Base-by-base conservation (phyloP, 2,329 filamentous ascomycete genomes). In the Fusarium sp. region DNA sequence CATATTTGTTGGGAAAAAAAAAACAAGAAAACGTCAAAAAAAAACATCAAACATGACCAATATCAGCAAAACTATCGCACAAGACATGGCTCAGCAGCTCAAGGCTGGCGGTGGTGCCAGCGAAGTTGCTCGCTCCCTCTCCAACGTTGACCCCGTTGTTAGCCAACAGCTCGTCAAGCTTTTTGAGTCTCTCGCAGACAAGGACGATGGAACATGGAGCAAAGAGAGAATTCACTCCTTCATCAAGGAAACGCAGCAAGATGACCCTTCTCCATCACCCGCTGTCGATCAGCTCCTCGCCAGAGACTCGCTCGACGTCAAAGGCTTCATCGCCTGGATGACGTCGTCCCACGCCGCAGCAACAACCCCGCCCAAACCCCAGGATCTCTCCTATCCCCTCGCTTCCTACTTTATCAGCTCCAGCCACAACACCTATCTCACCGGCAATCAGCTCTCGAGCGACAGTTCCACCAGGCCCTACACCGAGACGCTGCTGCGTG, bases 391-490 rank as follows among this genome's bases (percentile, higher is more conserved):
- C 47, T 89, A 88, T 69, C 93, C 93, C 0, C 78, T 97, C 61
- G 90, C 92, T 56, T 93, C 92, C 76, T 97, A 97, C 77, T 97
- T 92, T 76, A 92, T 97, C 72, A 96, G 89, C 61, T 96, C 92
- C 68, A 97, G 93, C 53, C 93, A 97, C 81, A 97, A 97, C 77
- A 97, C 93, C 0, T 97, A 97, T 68, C 84, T 97, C 19, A 86
- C 93, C 2, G 93, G 93, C 21, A 91, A 94, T 72, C 93, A 97
- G 78, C 86, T 97, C 13, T 92, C 86, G 57, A 94, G 92, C 67
- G 87, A 90, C 58, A 95, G 92, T 48, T 96, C 93, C 72, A 92
- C 92, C 0, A 90, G 93, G 65, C 90, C 91, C 3, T 97, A 97
- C 79, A 92, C 92, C 65, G 88, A 88, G 46, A 92, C 93, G 9